These are phyloP conservation scores for Leccinum subtestaceum DNA, from an alignment of 768 basidiomycete species.

Conservation along the genomic window DNA sequence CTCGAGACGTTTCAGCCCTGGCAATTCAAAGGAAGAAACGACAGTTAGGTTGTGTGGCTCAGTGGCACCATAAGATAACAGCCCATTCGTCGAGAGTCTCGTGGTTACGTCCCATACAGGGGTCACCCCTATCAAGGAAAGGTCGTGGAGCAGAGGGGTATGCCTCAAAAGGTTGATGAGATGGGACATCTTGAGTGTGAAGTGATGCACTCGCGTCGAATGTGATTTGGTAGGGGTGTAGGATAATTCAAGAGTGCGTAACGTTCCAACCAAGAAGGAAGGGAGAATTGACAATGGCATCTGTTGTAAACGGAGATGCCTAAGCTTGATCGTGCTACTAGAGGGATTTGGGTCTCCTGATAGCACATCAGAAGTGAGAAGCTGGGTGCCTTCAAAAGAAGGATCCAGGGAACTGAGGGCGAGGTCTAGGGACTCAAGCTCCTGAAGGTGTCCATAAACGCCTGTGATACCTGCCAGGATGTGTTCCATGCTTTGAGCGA, in stretches of 20 bases:
- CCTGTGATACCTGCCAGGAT: slow-evolving; percentile 23
- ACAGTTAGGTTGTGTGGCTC: slow-evolving; percentile 7
- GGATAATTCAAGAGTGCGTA: slow-evolving; percentile 42
- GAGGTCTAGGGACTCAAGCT: slow-evolving; percentile 31
- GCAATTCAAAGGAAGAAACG: slow-evolving; percentile 32
- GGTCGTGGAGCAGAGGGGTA: slow-evolving; percentile 41
- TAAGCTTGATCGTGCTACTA: slow-evolving; percentile 14
- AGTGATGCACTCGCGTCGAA: slow-evolving; percentile 25
- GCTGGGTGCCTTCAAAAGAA: slow-evolving; percentile 27
- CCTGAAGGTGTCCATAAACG: slow-evolving; percentile 16
- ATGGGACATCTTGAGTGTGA: slow-evolving; percentile 39
- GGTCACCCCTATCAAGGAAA: slow-evolving; percentile 42
- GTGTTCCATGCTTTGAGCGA: slow-evolving; percentile 28
- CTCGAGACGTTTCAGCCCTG: slow-evolving; percentile 41
- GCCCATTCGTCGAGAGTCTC: slow-evolving; percentile 11
- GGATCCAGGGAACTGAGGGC: slow-evolving; percentile 25
- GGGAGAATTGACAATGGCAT: slow-evolving; percentile 41
- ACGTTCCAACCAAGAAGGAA: slow-evolving; percentile 35
- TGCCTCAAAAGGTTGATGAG: slow-evolving; percentile 37
- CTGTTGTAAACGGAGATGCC: slow-evolving; percentile 40
- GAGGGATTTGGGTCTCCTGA: slow-evolving; percentile 8
- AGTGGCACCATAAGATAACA: slow-evolving; percentile 3
- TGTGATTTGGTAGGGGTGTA: slow-evolving; percentile 34
- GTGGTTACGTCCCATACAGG: slow-evolving; percentile 37
- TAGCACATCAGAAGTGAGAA: slow-evolving; percentile 21